Percentiles rank a stretch among this genome's conserved stretches.
Conservation (phyloP, 768 basidiomycete genomes). For the Leccinellum albellum region DNA sequence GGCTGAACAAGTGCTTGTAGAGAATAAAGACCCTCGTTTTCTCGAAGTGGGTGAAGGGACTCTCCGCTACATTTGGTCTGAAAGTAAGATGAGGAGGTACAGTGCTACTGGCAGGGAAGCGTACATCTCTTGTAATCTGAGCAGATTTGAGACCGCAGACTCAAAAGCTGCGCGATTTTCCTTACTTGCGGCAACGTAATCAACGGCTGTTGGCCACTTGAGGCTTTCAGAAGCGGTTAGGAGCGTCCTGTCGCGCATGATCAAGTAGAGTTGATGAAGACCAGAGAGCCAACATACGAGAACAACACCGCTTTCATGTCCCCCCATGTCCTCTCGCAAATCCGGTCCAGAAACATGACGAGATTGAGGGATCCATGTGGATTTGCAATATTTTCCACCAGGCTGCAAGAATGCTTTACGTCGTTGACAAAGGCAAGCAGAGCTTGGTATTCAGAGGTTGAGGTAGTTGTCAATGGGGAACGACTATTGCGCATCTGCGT, state of each 20-base stretch:
- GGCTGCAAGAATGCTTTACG: conserved; percentile 42
- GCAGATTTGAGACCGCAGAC: conserved; percentile 67
- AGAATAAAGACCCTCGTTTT: conserved; percentile 65
- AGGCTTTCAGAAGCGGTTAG: conserved; percentile 64
- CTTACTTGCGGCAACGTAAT: conserved; percentile 50
- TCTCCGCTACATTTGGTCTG: conserved; percentile 43
- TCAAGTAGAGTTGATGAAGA: background rate
- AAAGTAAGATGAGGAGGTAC: conserved; percentile 2
- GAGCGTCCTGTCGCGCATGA: conserved; percentile 48
- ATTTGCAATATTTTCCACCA: conserved; percentile 42
- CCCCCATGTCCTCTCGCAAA: conserved; percentile 73
- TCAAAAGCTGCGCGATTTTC: conserved; percentile 68
- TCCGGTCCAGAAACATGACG: conserved; percentile 53
- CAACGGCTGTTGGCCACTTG: conserved; percentile 79
- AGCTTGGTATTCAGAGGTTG: conserved; percentile 54
- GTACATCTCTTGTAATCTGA: conserved; percentile 75
- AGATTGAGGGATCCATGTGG: conserved; percentile 56
- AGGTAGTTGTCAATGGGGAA: conserved; percentile 40
- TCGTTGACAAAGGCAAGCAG: conserved; percentile 59
- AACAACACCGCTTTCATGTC: conserved; percentile 67
- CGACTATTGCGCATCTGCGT: conserved; percentile 44
- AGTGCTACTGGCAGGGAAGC: conserved; percentile 27
- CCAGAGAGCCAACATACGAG: conserved; percentile 42
- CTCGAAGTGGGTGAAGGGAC: conserved; percentile 35
- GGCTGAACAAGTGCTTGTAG: conserved; percentile 82